Evolutionary conservation across 345 rosid genomes (phyloP).

Genomic region (Balakata baccata): DNA sequence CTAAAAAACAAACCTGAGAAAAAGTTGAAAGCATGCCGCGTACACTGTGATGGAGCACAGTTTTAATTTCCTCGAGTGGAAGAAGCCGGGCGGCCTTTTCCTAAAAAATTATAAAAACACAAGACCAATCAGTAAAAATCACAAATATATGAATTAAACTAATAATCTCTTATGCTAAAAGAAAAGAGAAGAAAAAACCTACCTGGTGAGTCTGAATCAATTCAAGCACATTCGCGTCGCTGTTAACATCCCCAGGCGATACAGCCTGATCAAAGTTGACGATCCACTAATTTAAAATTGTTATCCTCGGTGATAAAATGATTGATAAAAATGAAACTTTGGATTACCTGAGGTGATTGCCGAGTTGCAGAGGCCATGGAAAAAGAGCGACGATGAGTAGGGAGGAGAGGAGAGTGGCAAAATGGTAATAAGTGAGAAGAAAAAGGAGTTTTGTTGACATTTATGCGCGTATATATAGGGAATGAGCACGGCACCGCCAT

Average conservation of each 20-base stretch:
- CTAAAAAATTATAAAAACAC: slow-evolving; percentile 34
- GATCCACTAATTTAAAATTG: slow-evolving; percentile 2
- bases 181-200: neutral
- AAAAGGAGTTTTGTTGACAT: slow-evolving; percentile 19
- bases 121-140: slow-evolving; percentile 7
- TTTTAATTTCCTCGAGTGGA: slow-evolving; percentile 69
- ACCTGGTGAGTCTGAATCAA: slow-evolving; percentile 86
- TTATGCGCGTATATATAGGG: slow-evolving; percentile 31
- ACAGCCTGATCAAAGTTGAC: slow-evolving; percentile 40
- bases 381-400: slow-evolving; percentile 19
- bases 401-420: slow-evolving; percentile 27
- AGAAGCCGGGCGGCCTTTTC: slow-evolving; percentile 80
- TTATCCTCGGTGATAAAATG: neutral
- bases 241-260: slow-evolving; percentile 48
- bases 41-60: slow-evolving; percentile 54
- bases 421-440: slow-evolving; percentile 29
- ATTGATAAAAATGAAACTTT: neutral
- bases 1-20: slow-evolving; percentile 56
- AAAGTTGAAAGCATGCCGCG: slow-evolving; percentile 78
- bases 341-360: slow-evolving; percentile 50
- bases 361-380: slow-evolving; percentile 72
- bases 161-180: neutral
- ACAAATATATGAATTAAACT: neutral
- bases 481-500: slow-evolving; percentile 16
- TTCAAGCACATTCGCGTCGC: slow-evolving; percentile 52